Base-by-base conservation (phyloP, 768 basidiomycete genomes). In the Ramaria rubella region DNA sequence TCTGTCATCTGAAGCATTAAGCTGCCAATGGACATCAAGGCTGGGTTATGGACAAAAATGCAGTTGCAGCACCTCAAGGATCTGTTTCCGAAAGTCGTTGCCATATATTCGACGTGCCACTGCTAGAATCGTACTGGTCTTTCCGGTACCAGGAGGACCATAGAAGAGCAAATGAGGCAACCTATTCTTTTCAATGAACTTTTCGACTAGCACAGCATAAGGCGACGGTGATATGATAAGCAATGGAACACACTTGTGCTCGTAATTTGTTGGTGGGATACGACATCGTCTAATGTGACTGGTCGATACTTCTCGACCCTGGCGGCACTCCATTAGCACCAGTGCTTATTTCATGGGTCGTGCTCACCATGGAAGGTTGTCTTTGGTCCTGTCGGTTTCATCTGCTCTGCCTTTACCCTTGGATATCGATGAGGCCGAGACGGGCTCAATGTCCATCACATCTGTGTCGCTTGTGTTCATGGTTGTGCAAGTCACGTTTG, bases 281-380 rank as follows among this genome's bases (percentile, higher is more conserved):
- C 96, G 21, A 99, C 92, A 63, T 98, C 96, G 63, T 87, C 85
- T 56, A 99, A 72, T 2, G 87, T 86, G 8, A 86, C 87, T 12
- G 96, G 96, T 53, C 96, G 75, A 72, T 97, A 98, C 72, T 98
- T 97, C 71, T 99, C 95, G 34, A 98, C 96, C 95, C 95, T 95
- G 61, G 44, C 43, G 50, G 54, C 19, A 43, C n/a, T 15, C 36
- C 48, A 21, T 55, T 21, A 31, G 27, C 36, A 57, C 46, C 29
- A 61, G 46, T 38, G 52, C 49, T 42, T 49, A 38, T 45, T 49
- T 27, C 31, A 26, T 33, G 42, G 15, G 8, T 31, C 36, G 21
- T 48, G 34, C 80, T 64, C 64, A 94, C 94, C 94, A 97, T 40
- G 94, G 94, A 33, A 97, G 71, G 60, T 79, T 86, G 33, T 93